Conservation (phyloP, 2,329 filamentous ascomycete species). For the Arthrinium puccinioides region DNA sequence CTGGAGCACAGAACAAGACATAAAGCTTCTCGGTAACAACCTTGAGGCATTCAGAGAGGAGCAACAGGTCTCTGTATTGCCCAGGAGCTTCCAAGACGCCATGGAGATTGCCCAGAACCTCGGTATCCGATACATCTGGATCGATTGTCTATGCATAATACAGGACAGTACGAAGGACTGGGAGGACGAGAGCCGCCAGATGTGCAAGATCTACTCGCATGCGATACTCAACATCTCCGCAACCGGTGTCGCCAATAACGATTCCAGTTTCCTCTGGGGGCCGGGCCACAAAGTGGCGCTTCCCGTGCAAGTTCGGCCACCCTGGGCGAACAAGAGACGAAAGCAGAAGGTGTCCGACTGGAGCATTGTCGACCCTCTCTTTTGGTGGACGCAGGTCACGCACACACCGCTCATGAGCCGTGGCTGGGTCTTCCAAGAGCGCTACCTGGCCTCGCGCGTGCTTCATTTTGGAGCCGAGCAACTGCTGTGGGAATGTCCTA, state of each 20-base stretch:
- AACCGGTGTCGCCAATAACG: neutral
- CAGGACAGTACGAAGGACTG: constrained; percentile 5
- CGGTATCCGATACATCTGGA: constrained; percentile 6
- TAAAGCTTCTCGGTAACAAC: neutral
- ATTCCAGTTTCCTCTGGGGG: neutral
- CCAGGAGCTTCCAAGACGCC: constrained; percentile 4
- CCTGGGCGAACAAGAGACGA: neutral
- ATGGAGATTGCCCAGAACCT: constrained; percentile 1
- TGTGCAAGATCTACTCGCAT: constrained; percentile 5
- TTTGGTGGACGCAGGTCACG: constrained; percentile 5
- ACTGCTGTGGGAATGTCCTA: constrained; percentile 3
- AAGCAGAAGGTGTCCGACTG: neutral
- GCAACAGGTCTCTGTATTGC: neutral
- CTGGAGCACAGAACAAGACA: neutral
- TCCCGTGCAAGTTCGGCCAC: neutral
- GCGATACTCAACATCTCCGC: constrained; percentile 4
- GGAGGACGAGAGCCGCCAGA: neutral
- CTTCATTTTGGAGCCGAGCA: neutral
- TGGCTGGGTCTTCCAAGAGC: constrained; percentile 3
- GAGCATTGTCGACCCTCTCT: neutral
- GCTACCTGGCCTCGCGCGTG: neutral
- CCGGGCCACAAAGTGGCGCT: neutral
- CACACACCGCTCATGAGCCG: neutral
- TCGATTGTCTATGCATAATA: constrained; percentile 8
- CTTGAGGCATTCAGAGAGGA: neutral